Evolutionary conservation across 139 green algal genomes (phyloP).

Genomic region (Yamagishiella unicocca): DNA sequence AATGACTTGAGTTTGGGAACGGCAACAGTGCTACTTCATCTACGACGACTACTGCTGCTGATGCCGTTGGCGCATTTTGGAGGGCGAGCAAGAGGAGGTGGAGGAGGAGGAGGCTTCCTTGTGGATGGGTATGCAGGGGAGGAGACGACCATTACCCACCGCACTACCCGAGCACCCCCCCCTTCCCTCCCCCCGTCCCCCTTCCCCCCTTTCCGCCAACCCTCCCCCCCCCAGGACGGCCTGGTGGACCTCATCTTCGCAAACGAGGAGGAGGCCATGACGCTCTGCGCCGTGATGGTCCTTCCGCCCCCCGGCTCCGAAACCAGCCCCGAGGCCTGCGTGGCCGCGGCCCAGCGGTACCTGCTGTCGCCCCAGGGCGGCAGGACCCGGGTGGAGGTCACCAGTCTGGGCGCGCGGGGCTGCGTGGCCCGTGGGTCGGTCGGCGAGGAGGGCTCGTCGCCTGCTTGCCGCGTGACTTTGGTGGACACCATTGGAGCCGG

Average conservation of each 20-base stretch:
- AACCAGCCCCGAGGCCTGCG: neutral
- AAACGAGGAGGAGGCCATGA: conserved; percentile 87
- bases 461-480: conserved; percentile 69
- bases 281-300: conserved; percentile 60
- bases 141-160: no score
- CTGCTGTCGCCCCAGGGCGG: conserved; percentile 53
- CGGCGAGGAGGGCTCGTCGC: conserved; percentile 44
- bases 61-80: no score
- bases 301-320: neutral
- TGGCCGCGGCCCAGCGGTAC: conserved; percentile 57
- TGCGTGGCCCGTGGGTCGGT: conserved; percentile 58
- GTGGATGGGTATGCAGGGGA: no score
- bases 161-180: no score
- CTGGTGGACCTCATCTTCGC: conserved; percentile 88
- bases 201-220: neutral
- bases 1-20: no score
- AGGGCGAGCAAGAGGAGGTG: no score
- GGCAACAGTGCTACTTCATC: no score
- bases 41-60: no score
- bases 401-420: conserved; percentile 76
- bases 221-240: conserved; percentile 36
- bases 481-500: conserved; percentile 86
- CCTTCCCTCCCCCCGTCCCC: neutral
- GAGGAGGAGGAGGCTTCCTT: no score
- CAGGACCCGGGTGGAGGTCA: conserved; percentile 54